Conservation (phyloP, 768 basidiomycete species). For the Boletus vermiculosoides region DNA sequence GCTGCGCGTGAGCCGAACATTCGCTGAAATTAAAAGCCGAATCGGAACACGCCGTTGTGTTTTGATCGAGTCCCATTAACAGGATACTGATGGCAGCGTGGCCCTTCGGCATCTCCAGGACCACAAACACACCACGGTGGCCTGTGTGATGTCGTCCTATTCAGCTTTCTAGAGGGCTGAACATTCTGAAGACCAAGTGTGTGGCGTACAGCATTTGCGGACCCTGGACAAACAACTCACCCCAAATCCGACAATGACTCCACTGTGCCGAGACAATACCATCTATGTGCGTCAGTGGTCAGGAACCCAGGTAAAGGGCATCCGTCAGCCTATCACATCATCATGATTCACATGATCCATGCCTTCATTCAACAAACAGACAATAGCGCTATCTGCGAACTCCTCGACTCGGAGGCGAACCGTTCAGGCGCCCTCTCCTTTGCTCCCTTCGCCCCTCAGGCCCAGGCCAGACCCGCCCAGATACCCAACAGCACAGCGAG, state of each 20-base stretch:
- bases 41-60: not conserved
- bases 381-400: not conserved
- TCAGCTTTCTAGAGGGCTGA: not conserved
- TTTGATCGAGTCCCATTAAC: constrained; percentile 7
- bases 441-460: not conserved
- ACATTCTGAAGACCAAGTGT: not conserved
- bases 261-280: constrained; percentile 1
- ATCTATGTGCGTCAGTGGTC: constrained; percentile 17
- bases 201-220: constrained; percentile 6
- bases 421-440: constrained; percentile 6
- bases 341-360: too few species aligned
- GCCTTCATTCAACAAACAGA: not conserved
- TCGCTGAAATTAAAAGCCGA: constrained; percentile 26
- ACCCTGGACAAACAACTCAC: not conserved
- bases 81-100: constrained; percentile 10
- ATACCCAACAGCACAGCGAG: constrained; percentile 1
- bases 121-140: constrained; percentile 3
- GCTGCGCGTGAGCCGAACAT: constrained; percentile 8
- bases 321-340: not conserved
- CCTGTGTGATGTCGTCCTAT: not conserved
- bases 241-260: constrained; percentile 13
- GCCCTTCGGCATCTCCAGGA: constrained; percentile 1
- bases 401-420: constrained; percentile 3
- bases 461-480: constrained; percentile 1
- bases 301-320: constrained; percentile 11